Evolutionary conservation across 1,139 yeast genomes (phyloP).

Genomic region (Hyphopichia khmerensis): DNA sequence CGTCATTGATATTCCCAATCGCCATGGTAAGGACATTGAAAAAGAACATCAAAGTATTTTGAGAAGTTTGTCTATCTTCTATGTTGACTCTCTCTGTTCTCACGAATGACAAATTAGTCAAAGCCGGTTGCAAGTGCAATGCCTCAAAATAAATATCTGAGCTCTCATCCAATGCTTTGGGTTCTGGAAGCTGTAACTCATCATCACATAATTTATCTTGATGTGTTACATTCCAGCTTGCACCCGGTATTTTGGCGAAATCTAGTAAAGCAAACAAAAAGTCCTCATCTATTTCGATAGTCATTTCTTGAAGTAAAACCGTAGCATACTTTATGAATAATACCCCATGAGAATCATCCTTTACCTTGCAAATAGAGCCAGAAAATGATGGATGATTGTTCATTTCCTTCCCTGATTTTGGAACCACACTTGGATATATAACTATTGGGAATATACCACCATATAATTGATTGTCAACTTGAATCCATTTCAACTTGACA

Average conservation of each 20-base stretch:
- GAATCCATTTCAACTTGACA: conserved; percentile 88
- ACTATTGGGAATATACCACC: conserved; percentile 89
- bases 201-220: conserved; percentile 64
- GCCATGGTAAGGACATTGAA: conserved; percentile 93
- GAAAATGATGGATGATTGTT: conserved; percentile 89
- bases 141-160: conserved; percentile 89
- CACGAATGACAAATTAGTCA: conserved; percentile 85
- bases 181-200: conserved; percentile 66
- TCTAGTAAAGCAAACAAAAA: conserved; percentile 81
- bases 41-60: conserved; percentile 70
- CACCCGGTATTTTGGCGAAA: conserved; percentile 70
- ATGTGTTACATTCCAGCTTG: conserved; percentile 56
- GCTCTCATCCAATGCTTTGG: conserved; percentile 55
- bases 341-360: conserved; percentile 90
- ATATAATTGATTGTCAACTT: conserved; percentile 85
- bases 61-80: conserved; percentile 54
- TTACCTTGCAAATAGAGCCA: conserved; percentile 77
- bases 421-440: conserved; percentile 88
- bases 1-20: conserved; percentile 94
- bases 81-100: conserved; percentile 80
- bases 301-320: conserved; percentile 80
- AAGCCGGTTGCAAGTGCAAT: conserved; percentile 87
- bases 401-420: conserved; percentile 81
- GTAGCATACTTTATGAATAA: conserved; percentile 90
- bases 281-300: conserved; percentile 92